Evolutionary conservation across 2,329 filamentous ascomycete genomes (phyloP), one percentile per base, ranked within the genome.

Genomic region (Taxawa tesnikishii): DNA sequence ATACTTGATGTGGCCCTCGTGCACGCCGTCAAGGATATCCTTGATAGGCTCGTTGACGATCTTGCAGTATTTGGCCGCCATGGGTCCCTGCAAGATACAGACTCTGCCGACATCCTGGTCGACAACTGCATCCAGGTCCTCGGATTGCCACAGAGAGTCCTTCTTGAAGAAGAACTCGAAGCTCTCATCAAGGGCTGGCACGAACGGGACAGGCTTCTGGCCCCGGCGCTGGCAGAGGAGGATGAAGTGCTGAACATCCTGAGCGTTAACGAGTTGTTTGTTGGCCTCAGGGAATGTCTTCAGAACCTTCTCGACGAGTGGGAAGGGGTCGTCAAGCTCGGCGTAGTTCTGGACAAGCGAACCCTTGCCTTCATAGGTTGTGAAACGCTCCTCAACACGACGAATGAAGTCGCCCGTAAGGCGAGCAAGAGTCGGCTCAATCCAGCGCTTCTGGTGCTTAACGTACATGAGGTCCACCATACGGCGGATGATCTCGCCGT

Each of bases 111-210:
- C 90, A 53, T 98, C 92, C 60, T 96, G 90, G 45, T 71, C 88
- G 39, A 94, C 87, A 36, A 98, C 87, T 33, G 90, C 90, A 50
- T 92, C 88, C 8, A 98, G 69, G 50, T 98, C 90, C 60, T 98
- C 90, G 1, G 90, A 96, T 62, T 98, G 90, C 90, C 90, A 98
- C 6, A 98, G 72, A 2, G 90, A 98, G 58, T 98, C 90, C 67
- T 98, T 98, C 76, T 98, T 98, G 79, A 98, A 98, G 67, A 84
- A 98, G 63, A 92, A 94, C 55, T 98, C 90, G 45, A 98, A 98
- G 54, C 88, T 94, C 41, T 93, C 85, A 48, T 98, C 90, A 14
- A 98, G 70, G n/a, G 81, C 70, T 4, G 90, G 90, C 17, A 98
- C 87, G 54, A 98, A 98, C 1, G 88, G 90, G 16, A 92, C 83